Percentiles rank a stretch among this genome's conserved stretches.
Conservation (phyloP, 345 rosid species). For the Camelina neglecta region DNA sequence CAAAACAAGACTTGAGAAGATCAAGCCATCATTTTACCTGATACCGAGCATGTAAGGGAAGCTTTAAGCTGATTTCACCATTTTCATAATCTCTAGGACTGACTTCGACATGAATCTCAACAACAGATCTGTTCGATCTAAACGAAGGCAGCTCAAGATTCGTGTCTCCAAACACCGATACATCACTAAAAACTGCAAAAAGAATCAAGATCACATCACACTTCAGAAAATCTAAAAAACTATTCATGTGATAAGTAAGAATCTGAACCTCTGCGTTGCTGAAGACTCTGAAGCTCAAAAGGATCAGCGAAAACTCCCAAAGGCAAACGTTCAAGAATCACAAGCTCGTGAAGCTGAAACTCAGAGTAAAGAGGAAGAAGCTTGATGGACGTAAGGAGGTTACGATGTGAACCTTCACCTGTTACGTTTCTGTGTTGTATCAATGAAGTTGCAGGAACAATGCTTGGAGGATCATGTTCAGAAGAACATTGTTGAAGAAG, state of each 20-base stretch:
- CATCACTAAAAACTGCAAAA: constrained; percentile 56
- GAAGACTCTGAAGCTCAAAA: constrained; percentile 81
- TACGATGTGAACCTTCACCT: constrained; percentile 96
- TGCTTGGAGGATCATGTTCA: constrained; percentile 23
- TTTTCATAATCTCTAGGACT: constrained; percentile 38
- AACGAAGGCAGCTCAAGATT: constrained; percentile 84
- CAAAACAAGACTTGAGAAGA: constrained; percentile 1
- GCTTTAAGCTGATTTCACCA: constrained; percentile 55
- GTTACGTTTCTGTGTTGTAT: constrained; percentile 51
- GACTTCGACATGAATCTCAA: constrained; percentile 75
- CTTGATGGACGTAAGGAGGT: constrained; percentile 57
- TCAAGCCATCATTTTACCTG: constrained; percentile 46
- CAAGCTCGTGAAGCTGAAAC: constrained; percentile 49
- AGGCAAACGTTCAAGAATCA: constrained; percentile 74
- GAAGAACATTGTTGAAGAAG: constrained; percentile 43
- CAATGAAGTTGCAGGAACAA: constrained; percentile 39
- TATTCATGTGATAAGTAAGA: neutral
- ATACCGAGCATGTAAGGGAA: constrained; percentile 89
- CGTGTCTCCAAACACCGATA: constrained; percentile 83
- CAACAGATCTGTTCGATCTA: constrained; percentile 67
- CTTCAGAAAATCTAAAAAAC: neutral
- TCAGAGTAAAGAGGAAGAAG: constrained; percentile 46
- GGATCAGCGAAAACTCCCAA: constrained; percentile 89
- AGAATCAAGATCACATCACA: constrained; percentile 11
- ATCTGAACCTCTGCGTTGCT: constrained; percentile 55